Percentiles rank a stretch among this genome's conserved stretches.
These are phyloP conservation scores for Lagenidium giganteum DNA, from an alignment of 352 stramenopile species.

Conservation along the genomic window DNA sequence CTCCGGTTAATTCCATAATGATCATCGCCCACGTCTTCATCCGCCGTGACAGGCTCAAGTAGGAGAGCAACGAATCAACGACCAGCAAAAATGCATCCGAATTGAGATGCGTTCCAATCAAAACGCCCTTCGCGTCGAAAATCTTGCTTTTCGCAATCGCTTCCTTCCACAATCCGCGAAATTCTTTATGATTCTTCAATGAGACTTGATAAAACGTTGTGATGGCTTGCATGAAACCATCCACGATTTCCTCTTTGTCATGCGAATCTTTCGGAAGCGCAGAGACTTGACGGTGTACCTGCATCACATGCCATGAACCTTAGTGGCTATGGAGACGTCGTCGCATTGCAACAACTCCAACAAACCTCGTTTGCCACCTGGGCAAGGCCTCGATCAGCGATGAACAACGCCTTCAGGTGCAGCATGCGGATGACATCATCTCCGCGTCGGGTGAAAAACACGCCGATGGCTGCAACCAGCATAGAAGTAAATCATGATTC, in stretches of 20 bases:
- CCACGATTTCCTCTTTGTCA: slow-evolving; percentile 35
- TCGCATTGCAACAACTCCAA: slow-evolving; percentile 45
- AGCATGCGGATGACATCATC: slow-evolving; percentile 30
- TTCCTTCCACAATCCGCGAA: slow-evolving; percentile 38
- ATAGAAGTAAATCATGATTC: not conserved
- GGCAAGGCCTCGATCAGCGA: too few relatives aligned
- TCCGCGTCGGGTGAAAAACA: slow-evolving; percentile 48
- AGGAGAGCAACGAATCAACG: slow-evolving; percentile 33
- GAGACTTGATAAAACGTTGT: slow-evolving; percentile 34
- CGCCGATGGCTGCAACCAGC: slow-evolving; percentile 23
- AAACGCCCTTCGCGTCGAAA: not conserved
- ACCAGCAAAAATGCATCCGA: slow-evolving; percentile 39
- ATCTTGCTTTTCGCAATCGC: slow-evolving; percentile 15
- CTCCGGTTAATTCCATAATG: slow-evolving; percentile 32
- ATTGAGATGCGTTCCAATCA: slow-evolving; percentile 30
- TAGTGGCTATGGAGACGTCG: slow-evolving; percentile 45
- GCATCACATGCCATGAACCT: too few relatives aligned
- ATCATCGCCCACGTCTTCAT: slow-evolving; percentile 66
- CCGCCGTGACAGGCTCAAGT: slow-evolving; percentile 43
- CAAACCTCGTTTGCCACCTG: too few relatives aligned
- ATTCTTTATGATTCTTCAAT: slow-evolving; percentile 44
- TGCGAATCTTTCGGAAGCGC: slow-evolving; percentile 23
- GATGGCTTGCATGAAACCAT: slow-evolving; percentile 52
- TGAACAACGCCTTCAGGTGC: slow-evolving; percentile 42
- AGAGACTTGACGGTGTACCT: slow-evolving; percentile 37